Evolutionary conservation across 352 stramenopile species (phyloP).

Genomic region (Phytophthora kernoviae): DNA sequence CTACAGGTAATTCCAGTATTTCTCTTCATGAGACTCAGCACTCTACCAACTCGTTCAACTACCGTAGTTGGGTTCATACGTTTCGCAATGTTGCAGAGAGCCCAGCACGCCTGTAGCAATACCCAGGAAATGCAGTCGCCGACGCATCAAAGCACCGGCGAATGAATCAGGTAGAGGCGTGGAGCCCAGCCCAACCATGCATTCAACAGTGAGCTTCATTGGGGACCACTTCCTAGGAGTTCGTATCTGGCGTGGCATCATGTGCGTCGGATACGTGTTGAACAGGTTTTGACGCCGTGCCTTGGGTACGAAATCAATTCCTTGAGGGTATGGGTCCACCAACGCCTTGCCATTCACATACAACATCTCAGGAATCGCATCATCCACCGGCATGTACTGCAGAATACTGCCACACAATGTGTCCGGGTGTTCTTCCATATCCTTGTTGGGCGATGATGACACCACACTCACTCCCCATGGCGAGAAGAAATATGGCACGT

Average conservation of each 20-base stretch:
- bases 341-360: conserved; percentile 33
- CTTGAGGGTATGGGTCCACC: conserved; percentile 31
- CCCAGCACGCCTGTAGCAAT: conserved; percentile 33
- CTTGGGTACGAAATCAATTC: conserved; percentile 23
- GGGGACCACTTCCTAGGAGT: conserved; percentile 12
- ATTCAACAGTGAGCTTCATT: conserved; percentile 39
- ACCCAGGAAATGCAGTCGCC: conserved; percentile 45
- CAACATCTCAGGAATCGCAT: conserved; percentile 28
- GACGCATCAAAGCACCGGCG: conserved; percentile 34
- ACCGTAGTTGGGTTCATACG: conserved; percentile 16
- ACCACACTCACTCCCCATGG: conserved; percentile 45
- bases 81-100: conserved; percentile 42
- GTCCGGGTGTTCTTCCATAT: conserved; percentile 38
- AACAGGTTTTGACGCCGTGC: conserved; percentile 39
- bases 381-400: conserved; percentile 28
- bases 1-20: no score
- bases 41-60: neutral
- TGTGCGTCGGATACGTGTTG: conserved; percentile 55
- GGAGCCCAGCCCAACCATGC: conserved; percentile 52
- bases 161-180: conserved; percentile 46
- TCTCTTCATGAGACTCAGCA: no score
- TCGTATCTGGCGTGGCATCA: conserved; percentile 50
- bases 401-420: conserved; percentile 32
- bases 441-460: conserved; percentile 36
- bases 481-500: conserved; percentile 47